Conservation (phyloP, 2,329 filamentous ascomycete genomes). For the Microdochium nivale region DNA sequence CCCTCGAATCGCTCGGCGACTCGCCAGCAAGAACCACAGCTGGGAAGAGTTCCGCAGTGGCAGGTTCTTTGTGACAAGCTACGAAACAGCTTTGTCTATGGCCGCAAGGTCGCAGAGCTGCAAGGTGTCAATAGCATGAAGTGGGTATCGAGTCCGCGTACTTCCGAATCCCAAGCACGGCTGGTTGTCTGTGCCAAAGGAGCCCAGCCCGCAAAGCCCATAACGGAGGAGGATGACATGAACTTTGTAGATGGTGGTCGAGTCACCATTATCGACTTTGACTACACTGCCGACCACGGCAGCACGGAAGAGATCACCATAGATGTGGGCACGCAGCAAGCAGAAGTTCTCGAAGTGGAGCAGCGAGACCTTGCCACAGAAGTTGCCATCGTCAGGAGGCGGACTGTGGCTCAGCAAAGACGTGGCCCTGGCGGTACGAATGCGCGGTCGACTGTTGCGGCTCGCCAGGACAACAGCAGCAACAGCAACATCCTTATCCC, state of each 20-base stretch:
- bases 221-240: slow-evolving; percentile 61
- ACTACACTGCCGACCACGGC: slow-evolving; percentile 51
- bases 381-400: slow-evolving; percentile 67
- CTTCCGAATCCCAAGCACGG: slow-evolving; percentile 40
- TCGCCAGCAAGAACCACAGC: slow-evolving; percentile 25
- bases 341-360: slow-evolving; percentile 65
- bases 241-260: slow-evolving; percentile 74
- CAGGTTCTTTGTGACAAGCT: slow-evolving; percentile 59
- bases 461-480: slow-evolving; percentile 11
- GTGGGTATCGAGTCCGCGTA: slow-evolving; percentile 56
- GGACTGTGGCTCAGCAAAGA: slow-evolving; percentile 59
- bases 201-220: slow-evolving; percentile 46
- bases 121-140: slow-evolving; percentile 59
- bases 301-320: slow-evolving; percentile 52
- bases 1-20: slow-evolving; percentile 29
- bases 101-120: slow-evolving; percentile 56
- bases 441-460: slow-evolving; percentile 37
- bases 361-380: slow-evolving; percentile 67
- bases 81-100: slow-evolving; percentile 63
- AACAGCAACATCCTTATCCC: slow-evolving; percentile 8
- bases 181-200: slow-evolving; percentile 68
- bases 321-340: slow-evolving; percentile 63
- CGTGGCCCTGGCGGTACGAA: slow-evolving; percentile 38
- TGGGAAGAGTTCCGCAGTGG: slow-evolving; percentile 51
- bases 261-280: slow-evolving; percentile 66